Conservation (phyloP, 345 rosid genomes). For the Noccaea bulbosa region DNA sequence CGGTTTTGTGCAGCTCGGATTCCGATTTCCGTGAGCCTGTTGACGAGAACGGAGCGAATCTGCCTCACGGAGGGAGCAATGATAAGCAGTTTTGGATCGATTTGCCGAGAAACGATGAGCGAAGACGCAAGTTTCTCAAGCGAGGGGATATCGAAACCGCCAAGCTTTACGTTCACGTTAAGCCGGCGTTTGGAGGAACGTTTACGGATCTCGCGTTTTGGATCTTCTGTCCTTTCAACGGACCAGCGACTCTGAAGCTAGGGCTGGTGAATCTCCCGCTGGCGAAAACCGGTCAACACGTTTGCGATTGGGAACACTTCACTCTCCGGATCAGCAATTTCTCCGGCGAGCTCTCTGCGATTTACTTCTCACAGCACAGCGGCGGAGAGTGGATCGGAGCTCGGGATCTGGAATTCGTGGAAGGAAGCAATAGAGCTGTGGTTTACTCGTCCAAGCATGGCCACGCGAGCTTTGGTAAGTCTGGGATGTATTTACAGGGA, state of each 20-base stretch:
- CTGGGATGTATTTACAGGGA: slow-evolving; percentile 76
- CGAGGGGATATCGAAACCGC: slow-evolving; percentile 66
- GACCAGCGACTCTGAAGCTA: slow-evolving; percentile 78
- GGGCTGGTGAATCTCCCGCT: slow-evolving; percentile 54
- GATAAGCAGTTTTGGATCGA: slow-evolving; percentile 80
- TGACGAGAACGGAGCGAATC: slow-evolving; percentile 64
- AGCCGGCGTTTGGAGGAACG: slow-evolving; percentile 80
- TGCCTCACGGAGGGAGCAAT: slow-evolving; percentile 73
- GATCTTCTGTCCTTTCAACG: slow-evolving; percentile 90
- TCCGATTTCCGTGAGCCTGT: slow-evolving; percentile 46
- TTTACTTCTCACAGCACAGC: slow-evolving; percentile 93
- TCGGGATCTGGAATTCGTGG: slow-evolving; percentile 63
- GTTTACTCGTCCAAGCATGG: slow-evolving; percentile 77
- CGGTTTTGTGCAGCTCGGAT: slow-evolving; percentile 61
- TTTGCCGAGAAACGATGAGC: slow-evolving; percentile 47
- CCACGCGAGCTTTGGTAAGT: slow-evolving; percentile 74
- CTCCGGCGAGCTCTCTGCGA: slow-evolving; percentile 66
- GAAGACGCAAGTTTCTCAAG: slow-evolving; percentile 43
- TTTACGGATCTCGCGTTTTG: slow-evolving; percentile 82
- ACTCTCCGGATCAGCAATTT: slow-evolving; percentile 87
- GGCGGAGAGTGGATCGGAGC: slow-evolving; percentile 86
- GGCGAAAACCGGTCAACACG: slow-evolving; percentile 74
- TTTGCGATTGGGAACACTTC: slow-evolving; percentile 95
- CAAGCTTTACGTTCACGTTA: slow-evolving; percentile 79
- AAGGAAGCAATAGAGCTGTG: slow-evolving; percentile 61